A percentile compares a stretch with the other conserved stretches of the same genome.
These are phyloP conservation scores for Dactylorhiza incarnata DNA, from an alignment of 106 monocot species.

Conservation along the genomic window DNA sequence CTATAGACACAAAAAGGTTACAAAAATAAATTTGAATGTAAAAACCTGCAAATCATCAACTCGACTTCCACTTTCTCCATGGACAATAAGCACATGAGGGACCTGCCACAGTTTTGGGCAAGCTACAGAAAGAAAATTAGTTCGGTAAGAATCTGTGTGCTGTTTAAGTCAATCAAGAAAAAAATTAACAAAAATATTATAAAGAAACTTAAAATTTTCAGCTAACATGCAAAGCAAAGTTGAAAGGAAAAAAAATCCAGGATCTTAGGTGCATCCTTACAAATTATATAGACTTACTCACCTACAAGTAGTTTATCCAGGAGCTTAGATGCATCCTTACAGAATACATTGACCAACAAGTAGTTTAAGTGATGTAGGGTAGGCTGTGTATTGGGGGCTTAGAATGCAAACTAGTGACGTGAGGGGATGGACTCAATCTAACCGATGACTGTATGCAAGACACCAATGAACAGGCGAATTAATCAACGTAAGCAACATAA, in stretches of 20 bases:
- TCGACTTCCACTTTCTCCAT: slow-evolving; percentile 69
- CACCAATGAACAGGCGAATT: too few relatives aligned
- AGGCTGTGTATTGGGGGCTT: too few relatives aligned
- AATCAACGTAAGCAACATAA: too few relatives aligned
- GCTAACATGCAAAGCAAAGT: neutral
- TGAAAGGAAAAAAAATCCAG: neutral
- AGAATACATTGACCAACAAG: neutral
- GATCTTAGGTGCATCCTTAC: neutral
- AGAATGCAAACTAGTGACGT: too few relatives aligned
- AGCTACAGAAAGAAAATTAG: slow-evolving; percentile 31
- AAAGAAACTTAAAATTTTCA: neutral
- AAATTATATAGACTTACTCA: neutral
- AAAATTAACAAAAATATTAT: neutral
- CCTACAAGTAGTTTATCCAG: neutral
- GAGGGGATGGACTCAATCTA: too few relatives aligned
- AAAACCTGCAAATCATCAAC: slow-evolving; percentile 58
- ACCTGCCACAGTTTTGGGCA: slow-evolving; percentile 64
- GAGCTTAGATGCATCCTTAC: neutral
- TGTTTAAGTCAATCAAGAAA: neutral
- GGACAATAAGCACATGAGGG: slow-evolving; percentile 80
- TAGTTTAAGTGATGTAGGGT: too few relatives aligned
- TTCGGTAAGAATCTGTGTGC: neutral
- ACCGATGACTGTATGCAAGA: too few relatives aligned
- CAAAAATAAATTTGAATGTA: neutral
- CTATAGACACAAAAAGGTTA: neutral